Evolutionary conservation across 2,329 filamentous ascomycete genomes (phyloP), one percentile per base, ranked within the genome.

Genomic region (Fusarium humuli): DNA sequence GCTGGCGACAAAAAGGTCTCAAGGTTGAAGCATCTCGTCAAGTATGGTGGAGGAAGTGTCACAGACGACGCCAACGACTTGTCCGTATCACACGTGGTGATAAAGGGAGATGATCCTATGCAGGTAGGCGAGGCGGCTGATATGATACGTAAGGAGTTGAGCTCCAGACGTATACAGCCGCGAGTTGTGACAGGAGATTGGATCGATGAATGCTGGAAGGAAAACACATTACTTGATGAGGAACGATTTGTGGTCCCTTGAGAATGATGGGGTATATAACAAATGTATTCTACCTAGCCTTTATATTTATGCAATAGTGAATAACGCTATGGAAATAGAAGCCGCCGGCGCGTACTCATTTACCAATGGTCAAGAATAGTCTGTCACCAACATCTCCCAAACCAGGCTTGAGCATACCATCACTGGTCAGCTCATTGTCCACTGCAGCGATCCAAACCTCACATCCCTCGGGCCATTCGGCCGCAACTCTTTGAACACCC

Each of bases 321-420:
- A 7, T 32, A 61, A 64, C 55, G 50, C 53, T 29, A 27, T 27
- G n/a, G n/a, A 27, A 57, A 44, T 40, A 60, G 14, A 56, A 57
- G 10, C 30, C 16, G 32, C 46, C 49, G 20, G 52, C n/a, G 25
- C 23, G 27, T 14, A n/a, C 32, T 59, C 77, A 97, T 79, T 97
- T 97, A 23, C 94, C 94, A 79, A 95, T 87, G 0, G 94, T 97
- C 82, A 97, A 83, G 81, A 95, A 98, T 80, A 98, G 80, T 52
- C 95, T 85, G 81, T 98, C 95, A 2, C 95, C 95, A 61, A 98
- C 90, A 81, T 98, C 95, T 2, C 94, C 95, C 69, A 98, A 76
- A 0, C 95, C 95, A 1, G 94, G 94, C 83, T 91, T 92, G 69
- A 98, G 90, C 94, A 98, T 97, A 11, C 95, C 94, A 70, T 85